Base-by-base conservation (phyloP, 768 basidiomycete genomes). In the Terana coerulea region DNA sequence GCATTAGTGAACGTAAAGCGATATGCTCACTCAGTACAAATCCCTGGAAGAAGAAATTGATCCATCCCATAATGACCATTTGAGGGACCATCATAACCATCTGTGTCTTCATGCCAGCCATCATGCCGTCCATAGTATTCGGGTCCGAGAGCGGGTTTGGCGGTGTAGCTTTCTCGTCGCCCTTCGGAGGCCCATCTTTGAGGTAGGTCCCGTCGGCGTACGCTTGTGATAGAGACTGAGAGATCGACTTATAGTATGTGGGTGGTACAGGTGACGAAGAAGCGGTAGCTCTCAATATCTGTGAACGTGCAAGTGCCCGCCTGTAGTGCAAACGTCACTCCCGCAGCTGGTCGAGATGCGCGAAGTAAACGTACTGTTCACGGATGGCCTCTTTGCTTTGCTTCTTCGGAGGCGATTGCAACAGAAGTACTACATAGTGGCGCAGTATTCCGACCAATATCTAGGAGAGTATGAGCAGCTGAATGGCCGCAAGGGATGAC, bases 11-110 rank as follows among this genome's bases (percentile, higher is more conserved):
- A 47, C 17, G 45, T 21, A 48, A 15, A 28, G n/a, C n/a, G n/a
- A n/a, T n/a, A n/a, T 22, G 83, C 95, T 68, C 66, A 98, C 95
- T 98, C 52, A 98, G 78, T 52, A 99, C 90, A 66, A 98, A 98
- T 25, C 97, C 97, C 63, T 95, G 89, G 74, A 98, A 99, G 83
- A 99, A 99, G 69, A 95, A 93, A 69, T 94, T 98, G 72, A 99
- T 98, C 91, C 95, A 98, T 46, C 94, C 95, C 95, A 98, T 98
- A 59, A 98, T 92, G 54, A 97, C 78, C 88, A 98, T 98, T 70
- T 98, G 90, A 15, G 90, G 91, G 12, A 95, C 88, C 90, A 98
- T 98, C 90, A 97, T 95, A 43, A 98, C 93, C 79, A 91, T 92
- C 70, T 99, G 97, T 17, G 95, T 98, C 76, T 98, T 98, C 87